Percentiles rank a stretch among this genome's conserved stretches.
phyloP scores from a whole-genome alignment of 2,329 filamentous ascomycete genomes.

The Colletotrichum sublineola region DNA sequence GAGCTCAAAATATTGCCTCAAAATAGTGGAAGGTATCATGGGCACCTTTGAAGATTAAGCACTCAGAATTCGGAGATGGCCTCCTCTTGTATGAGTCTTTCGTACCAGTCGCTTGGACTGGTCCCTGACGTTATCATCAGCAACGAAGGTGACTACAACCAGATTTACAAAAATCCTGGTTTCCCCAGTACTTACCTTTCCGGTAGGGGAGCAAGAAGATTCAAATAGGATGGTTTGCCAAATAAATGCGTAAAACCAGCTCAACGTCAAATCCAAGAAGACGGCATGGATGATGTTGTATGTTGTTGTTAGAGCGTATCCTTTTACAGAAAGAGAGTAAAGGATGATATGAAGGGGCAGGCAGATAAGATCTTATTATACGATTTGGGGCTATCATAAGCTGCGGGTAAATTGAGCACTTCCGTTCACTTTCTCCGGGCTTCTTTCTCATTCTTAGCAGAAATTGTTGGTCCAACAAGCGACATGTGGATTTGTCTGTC shows the following conservation, averaged over 20 bases:
- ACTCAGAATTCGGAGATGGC: too few relatives aligned
- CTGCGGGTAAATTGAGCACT: background rate
- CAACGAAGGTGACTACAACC: background rate
- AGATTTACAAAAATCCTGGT: background rate
- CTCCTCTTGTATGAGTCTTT: background rate
- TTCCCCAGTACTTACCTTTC: too few relatives aligned
- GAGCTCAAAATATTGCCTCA: too few relatives aligned
- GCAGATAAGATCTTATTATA: background rate
- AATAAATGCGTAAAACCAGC: background rate
- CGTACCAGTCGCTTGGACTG: background rate
- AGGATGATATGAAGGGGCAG: background rate
- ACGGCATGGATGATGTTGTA: too few relatives aligned
- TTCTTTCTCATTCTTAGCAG: background rate
- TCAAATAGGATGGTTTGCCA: background rate
- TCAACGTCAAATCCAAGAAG: background rate
- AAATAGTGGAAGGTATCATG: too few relatives aligned
- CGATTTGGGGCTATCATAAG: rapidly evolving
- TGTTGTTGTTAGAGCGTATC: background rate
- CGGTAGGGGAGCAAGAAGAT: rapidly evolving
- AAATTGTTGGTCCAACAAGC: background rate
- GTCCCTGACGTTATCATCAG: background rate
- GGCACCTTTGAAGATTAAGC: background rate
- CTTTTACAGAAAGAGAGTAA: background rate
- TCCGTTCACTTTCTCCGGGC: background rate
- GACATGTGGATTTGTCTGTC: background rate